These are phyloP conservation scores for Casuarina equisetifolia DNA, from an alignment of 306 rosid genomes.

Conservation along the genomic window DNA sequence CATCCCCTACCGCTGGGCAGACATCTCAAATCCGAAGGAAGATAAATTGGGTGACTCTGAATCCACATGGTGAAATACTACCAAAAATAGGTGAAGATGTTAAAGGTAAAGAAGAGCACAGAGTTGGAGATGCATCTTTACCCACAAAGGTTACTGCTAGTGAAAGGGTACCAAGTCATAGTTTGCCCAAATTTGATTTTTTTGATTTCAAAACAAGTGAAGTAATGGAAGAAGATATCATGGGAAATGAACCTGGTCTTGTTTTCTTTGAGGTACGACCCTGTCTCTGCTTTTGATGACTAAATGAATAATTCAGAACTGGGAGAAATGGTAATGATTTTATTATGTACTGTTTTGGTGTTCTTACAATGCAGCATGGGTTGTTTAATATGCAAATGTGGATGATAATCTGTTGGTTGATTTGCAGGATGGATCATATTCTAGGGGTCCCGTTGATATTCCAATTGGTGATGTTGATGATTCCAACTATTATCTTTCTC, in stretches of 20 bases:
- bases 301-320: not conserved
- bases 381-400: not conserved
- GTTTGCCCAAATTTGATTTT: constrained; percentile 70
- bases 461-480: constrained; percentile 61
- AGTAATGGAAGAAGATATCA: constrained; percentile 86
- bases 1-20: constrained; percentile 42
- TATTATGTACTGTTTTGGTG: not conserved
- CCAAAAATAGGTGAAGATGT: constrained; percentile 29
- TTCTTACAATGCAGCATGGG: constrained; percentile 17
- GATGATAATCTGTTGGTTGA: not conserved
- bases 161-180: constrained; percentile 20
- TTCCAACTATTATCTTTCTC: constrained; percentile 59
- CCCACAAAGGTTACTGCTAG: constrained; percentile 17
- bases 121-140: constrained; percentile 26
- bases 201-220: constrained; percentile 71
- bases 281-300: not conserved
- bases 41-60: constrained; percentile 90
- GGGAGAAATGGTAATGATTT: constrained; percentile 4
- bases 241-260: constrained; percentile 84
- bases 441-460: constrained; percentile 85
- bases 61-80: constrained; percentile 71
- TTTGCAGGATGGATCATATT: constrained; percentile 92
- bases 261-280: constrained; percentile 83
- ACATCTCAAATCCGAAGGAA: constrained; percentile 62
- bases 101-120: constrained; percentile 27